phyloP scores from a whole-genome alignment of 108 stramenopile genomes.

The Pseudonitzschia multiseries region DNA sequence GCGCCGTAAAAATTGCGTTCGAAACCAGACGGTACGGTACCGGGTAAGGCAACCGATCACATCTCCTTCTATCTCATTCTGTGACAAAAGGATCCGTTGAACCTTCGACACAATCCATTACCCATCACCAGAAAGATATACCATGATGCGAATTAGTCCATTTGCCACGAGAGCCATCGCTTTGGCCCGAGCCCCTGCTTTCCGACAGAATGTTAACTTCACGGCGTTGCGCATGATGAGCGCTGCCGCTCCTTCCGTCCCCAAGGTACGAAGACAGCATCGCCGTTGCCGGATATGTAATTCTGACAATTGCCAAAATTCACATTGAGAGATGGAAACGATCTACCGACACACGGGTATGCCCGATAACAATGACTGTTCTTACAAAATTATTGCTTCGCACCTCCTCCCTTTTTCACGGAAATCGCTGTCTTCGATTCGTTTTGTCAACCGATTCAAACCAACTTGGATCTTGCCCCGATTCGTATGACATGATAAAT shows the following conservation, averaged over 20 bases:
- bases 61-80: background rate
- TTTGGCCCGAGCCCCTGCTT: conserved; percentile 25
- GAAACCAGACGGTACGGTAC: background rate
- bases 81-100: background rate
- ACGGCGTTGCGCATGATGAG: conserved; percentile 57
- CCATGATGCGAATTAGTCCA: conserved; percentile 45
- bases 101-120: background rate
- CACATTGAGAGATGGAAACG: no score
- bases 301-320: no score
- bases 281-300: background rate
- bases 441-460: background rate
- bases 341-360: background rate
- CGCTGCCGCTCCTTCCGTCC: conserved; percentile 37
- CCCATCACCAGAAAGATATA: conserved; percentile 3
- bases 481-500: background rate
- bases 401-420: no score
- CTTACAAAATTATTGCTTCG: no score
- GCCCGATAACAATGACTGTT: no score
- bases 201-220: conserved; percentile 19
- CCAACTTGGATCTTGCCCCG: background rate
- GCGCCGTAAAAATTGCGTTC: background rate
- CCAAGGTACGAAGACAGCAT: conserved; percentile 39
- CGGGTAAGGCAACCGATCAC: background rate
- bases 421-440: no score
- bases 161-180: conserved; percentile 35